Evolutionary conservation across 768 basidiomycete species (phyloP).

Genomic region (Leucocoprinus birnbaumii): DNA sequence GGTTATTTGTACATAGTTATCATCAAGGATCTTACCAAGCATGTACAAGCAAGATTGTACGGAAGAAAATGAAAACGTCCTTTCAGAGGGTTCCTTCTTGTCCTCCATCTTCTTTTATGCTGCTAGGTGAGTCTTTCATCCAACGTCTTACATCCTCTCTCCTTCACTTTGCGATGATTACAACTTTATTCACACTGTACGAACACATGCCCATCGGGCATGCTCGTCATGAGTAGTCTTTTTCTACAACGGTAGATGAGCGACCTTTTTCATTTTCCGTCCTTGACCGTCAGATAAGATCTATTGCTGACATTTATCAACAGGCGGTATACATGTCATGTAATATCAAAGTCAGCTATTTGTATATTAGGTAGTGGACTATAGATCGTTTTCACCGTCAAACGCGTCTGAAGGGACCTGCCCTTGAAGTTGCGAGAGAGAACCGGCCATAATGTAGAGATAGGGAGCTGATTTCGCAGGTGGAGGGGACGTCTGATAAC

Average conservation of each 20-base stretch:
- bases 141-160: conserved; percentile 10
- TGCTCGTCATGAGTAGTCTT: conserved; percentile 45
- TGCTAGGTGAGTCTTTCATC: conserved; percentile 21
- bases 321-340: not conserved
- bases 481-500: conserved; percentile 76
- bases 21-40: not conserved
- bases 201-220: conserved; percentile 43
- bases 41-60: not conserved
- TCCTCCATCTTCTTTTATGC: not conserved
- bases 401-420: conserved; percentile 85
- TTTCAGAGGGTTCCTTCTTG: no score
- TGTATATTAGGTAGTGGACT: conserved; percentile 9
- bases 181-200: conserved; percentile 74
- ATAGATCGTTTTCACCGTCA: conserved; percentile 46
- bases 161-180: conserved; percentile 44
- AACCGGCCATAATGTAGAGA: conserved; percentile 77
- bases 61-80: no score
- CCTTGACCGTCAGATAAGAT: not conserved
- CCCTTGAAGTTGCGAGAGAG: conserved; percentile 86
- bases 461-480: conserved; percentile 77
- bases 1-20: no score
- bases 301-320: not conserved
- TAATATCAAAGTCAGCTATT: not conserved
- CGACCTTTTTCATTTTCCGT: conserved; percentile 20
- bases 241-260: conserved; percentile 89